Conservation (phyloP, 2,329 filamentous ascomycete genomes). For the Hymenoscyphus fraxineus region DNA sequence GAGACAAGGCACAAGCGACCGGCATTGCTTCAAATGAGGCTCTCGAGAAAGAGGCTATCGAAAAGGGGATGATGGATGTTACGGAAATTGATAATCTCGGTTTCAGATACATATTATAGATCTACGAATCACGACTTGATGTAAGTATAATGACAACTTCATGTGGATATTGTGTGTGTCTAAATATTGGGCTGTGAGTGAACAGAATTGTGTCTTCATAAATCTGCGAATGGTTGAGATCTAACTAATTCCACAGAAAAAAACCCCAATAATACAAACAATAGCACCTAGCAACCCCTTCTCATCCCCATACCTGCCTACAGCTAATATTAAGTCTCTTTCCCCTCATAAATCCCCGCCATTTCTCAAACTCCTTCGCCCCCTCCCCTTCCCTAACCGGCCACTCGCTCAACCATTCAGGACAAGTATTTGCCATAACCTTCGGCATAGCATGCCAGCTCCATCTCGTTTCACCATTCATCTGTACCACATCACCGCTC, state of each 20-base stretch:
- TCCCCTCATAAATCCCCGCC: slow-evolving; percentile 82
- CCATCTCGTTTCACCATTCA: slow-evolving; percentile 76
- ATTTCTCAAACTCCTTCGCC: slow-evolving; percentile 50
- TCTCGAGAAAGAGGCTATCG: slow-evolving; percentile 48
- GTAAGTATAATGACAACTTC: too few species aligned
- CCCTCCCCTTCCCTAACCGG: slow-evolving; percentile 44
- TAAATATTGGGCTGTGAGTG: too few species aligned
- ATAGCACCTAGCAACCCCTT: not conserved
- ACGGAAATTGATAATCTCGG: slow-evolving; percentile 54
- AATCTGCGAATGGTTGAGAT: too few species aligned
- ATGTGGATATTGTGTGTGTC: too few species aligned
- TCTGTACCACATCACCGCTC: slow-evolving; percentile 87
- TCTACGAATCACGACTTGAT: not conserved
- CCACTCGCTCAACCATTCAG: slow-evolving; percentile 70
- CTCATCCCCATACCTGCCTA: slow-evolving; percentile 67
- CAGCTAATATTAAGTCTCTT: slow-evolving; percentile 93
- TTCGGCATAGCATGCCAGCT: slow-evolving; percentile 96
- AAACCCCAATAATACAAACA: too few species aligned
- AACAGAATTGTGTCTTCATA: too few species aligned
- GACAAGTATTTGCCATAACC: slow-evolving; percentile 75
- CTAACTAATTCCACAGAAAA: too few species aligned
- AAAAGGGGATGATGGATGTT: slow-evolving; percentile 52
- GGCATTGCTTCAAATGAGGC: slow-evolving; percentile 34
- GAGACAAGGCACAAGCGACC: slow-evolving; percentile 44
- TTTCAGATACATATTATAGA: slow-evolving; percentile 34